Evolutionary conservation across 192 early-diverging fungal genomes (phyloP).

Genomic region (Phlyctochytrium bullatum): DNA sequence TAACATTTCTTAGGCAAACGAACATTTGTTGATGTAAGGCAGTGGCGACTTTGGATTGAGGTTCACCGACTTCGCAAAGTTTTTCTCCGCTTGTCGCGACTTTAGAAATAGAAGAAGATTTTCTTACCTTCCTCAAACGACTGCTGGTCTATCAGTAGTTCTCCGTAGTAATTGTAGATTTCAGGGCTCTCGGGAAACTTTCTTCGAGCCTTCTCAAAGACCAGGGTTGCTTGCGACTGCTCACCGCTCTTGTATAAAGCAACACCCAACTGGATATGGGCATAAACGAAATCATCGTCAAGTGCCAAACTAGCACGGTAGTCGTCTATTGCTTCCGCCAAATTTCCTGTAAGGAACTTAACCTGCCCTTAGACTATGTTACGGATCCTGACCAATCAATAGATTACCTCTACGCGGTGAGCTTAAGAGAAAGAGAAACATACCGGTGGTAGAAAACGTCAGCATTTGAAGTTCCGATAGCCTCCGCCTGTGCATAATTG

Average conservation of each 20-base stretch:
- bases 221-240: slow-evolving; percentile 66
- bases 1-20: slow-evolving; percentile 14
- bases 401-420: too few relatives aligned
- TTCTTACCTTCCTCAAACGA: slow-evolving; percentile 68
- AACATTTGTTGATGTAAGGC: slow-evolving; percentile 97
- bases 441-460: slow-evolving; percentile 86
- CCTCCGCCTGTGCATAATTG: slow-evolving; percentile 70
- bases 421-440: too few relatives aligned
- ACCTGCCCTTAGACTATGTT: slow-evolving; percentile 61
- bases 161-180: slow-evolving; percentile 97
- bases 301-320: slow-evolving; percentile 78
- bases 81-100: slow-evolving; percentile 16
- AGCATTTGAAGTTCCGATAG: slow-evolving; percentile 67
- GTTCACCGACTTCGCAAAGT: slow-evolving; percentile 86
- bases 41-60: slow-evolving; percentile 81
- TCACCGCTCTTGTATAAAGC: slow-evolving; percentile 88
- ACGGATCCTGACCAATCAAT: too few relatives aligned
- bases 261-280: slow-evolving; percentile 92
- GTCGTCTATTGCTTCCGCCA: slow-evolving; percentile 75
- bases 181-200: slow-evolving; percentile 80
- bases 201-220: slow-evolving; percentile 76
- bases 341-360: slow-evolving; percentile 80
- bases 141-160: slow-evolving; percentile 86
- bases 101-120: slow-evolving; percentile 17
- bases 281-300: slow-evolving; percentile 79